Percentiles rank a stretch among this genome's conserved stretches.
Evolutionary conservation across 2,329 filamentous ascomycete species (phyloP).

Genomic region (Trichoderma brevicompactum): DNA sequence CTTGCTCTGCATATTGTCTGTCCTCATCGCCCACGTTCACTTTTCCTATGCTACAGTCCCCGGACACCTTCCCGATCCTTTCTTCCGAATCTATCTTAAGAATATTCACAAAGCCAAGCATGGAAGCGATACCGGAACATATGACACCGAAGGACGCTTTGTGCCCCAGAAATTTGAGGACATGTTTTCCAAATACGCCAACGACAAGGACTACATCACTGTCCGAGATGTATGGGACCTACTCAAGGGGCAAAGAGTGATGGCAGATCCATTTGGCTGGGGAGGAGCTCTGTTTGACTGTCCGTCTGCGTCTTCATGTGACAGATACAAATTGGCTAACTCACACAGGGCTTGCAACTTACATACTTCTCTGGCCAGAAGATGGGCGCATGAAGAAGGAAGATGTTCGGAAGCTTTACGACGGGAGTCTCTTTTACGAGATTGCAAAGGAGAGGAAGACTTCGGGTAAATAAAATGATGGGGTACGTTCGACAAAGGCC

Average conservation of each 20-base stretch:
- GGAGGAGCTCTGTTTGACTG: slow-evolving; percentile 34
- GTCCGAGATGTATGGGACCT: slow-evolving; percentile 43
- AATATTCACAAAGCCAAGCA: slow-evolving; percentile 52
- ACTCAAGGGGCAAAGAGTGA: slow-evolving; percentile 47
- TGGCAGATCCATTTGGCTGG: slow-evolving; percentile 50
- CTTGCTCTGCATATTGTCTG: slow-evolving; percentile 45
- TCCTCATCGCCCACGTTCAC: slow-evolving; percentile 47
- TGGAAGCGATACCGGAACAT: slow-evolving; percentile 51
- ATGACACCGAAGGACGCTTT: slow-evolving; percentile 55
- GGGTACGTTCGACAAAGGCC: no score
- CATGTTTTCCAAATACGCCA: slow-evolving; percentile 53
- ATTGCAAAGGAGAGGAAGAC: slow-evolving; percentile 26
- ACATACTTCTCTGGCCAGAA: slow-evolving; percentile 56
- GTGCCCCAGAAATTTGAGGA: slow-evolving; percentile 56
- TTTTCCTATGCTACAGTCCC: slow-evolving; percentile 52
- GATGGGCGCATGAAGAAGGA: slow-evolving; percentile 62
- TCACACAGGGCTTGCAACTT: slow-evolving; percentile 42
- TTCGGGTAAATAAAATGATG: background rate
- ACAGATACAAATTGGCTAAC: background rate
- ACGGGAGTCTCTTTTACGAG: slow-evolving; percentile 33
- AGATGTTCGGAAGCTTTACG: slow-evolving; percentile 44
- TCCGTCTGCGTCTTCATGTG: slow-evolving; percentile 26
- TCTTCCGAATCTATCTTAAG: slow-evolving; percentile 45
- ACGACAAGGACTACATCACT: slow-evolving; percentile 46
- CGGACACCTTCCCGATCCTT: slow-evolving; percentile 44